Evolutionary conservation across 2,329 filamentous ascomycete genomes (phyloP), one percentile per base, ranked within the genome.

Genomic region (Pezicula carpinea): DNA sequence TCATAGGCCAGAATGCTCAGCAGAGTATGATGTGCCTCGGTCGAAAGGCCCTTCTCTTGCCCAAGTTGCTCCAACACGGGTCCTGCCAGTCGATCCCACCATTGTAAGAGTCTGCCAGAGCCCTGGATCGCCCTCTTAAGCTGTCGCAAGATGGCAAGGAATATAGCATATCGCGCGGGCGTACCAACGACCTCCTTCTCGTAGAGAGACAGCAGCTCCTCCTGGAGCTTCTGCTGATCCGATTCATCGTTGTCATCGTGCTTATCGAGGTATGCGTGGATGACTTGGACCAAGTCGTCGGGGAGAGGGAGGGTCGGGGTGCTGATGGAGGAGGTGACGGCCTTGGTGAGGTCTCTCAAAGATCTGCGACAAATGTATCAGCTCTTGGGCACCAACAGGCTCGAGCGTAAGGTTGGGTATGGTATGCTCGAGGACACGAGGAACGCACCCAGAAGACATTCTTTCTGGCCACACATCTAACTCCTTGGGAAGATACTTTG

Each of bases 151-250:
- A 87, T 75, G 42, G 77, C 75, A 15, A 91, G 72, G 66, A 91
- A 93, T n/a, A 80, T 69, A 7, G 78, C 80, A 61, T 79, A 77
- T 55, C 80, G 78, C 43, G 74, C 64, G 2, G 77, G 69, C 19
- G 73, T 71, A 29, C 75, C 74, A 19, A 73, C 72, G 49, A 91
- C 78, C 53, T 80, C 72, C 59, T 77, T 82, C 48, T 83, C 74
- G 68, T 84, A 89, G 45, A 88, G 74, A 19, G 73, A 66, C 34
- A 84, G 69, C 6, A 93, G 74, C 57, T 90, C 87, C 34, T 89
- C 85, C 52, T 89, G 82, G 43, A 90, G 73, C 48, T 83, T 80
- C 54, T 88, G 84, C n/a, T 81, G 76, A 34, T 81, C 75, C 47
- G 74, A 68, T 43, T 89, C 85, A 58, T 91, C 87, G 53, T 80